Conservation (phyloP, 257 asterid species). For the Mentha longifolia region DNA sequence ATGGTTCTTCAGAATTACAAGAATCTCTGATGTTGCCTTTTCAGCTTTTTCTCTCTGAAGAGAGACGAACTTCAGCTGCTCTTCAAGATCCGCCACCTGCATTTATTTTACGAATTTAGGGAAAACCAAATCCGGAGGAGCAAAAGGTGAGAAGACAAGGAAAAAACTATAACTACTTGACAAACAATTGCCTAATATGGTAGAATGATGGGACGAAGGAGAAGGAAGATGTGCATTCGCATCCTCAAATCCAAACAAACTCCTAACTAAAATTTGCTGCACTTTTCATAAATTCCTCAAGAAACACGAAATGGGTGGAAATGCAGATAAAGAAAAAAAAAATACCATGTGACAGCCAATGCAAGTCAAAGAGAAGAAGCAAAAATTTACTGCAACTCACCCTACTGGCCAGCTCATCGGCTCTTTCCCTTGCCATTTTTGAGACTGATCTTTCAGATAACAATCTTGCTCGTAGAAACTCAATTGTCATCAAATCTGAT, state of each 20-base stretch:
- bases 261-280: no score
- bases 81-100: slow-evolving; percentile 84
- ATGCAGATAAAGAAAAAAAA: neutral
- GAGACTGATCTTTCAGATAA: slow-evolving; percentile 92
- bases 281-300: neutral
- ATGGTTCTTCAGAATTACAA: slow-evolving; percentile 70
- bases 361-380: slow-evolving; percentile 23
- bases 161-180: neutral
- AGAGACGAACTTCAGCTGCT: slow-evolving; percentile 69
- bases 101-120: slow-evolving; percentile 15
- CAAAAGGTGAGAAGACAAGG: slow-evolving; percentile 14
- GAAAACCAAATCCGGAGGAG: slow-evolving; percentile 10
- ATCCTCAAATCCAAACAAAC: neutral
- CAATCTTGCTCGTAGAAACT: slow-evolving; percentile 83
- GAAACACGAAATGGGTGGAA: slow-evolving; percentile 3
- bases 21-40: slow-evolving; percentile 84
- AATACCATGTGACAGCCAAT: slow-evolving; percentile 3
- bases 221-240: neutral
- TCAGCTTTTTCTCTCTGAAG: slow-evolving; percentile 91
- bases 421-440: slow-evolving; percentile 78
- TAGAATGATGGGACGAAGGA: neutral
- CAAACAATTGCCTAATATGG: neutral
- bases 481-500: slow-evolving; percentile 73
- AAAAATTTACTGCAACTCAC: slow-evolving; percentile 48
- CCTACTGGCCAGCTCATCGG: slow-evolving; percentile 86